Evolutionary conservation across 2,329 filamentous ascomycete species (phyloP).

Genomic region (Calonectria fujianensis): DNA sequence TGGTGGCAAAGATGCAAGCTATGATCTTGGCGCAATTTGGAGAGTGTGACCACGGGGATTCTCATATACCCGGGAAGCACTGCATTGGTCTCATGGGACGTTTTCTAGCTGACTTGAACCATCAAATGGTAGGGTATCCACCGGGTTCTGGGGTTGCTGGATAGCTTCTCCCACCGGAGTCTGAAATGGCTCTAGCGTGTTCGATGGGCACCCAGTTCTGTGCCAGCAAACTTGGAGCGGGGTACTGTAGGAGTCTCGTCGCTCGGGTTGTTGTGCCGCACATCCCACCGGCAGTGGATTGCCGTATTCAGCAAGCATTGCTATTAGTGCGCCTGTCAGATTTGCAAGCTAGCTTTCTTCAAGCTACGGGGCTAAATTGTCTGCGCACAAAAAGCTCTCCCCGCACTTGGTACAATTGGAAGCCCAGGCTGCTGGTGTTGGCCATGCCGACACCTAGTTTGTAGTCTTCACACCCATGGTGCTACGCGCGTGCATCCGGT

Average conservation of each 20-base stretch:
- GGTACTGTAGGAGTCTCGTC: background rate
- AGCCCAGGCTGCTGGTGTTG: background rate
- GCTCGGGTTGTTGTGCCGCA: background rate
- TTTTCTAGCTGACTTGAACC: slow-evolving; percentile 11
- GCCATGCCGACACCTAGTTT: background rate
- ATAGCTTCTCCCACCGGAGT: slow-evolving; percentile 18
- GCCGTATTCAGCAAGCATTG: background rate
- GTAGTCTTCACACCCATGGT: too few species aligned
- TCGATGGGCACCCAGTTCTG: background rate
- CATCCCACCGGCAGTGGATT: slow-evolving; percentile 17
- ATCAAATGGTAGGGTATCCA: background rate
- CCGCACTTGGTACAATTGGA: background rate
- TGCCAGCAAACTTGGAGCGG: background rate
- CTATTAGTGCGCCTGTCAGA: slow-evolving; percentile 23
- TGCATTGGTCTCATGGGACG: background rate
- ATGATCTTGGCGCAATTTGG: background rate
- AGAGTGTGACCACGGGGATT: background rate
- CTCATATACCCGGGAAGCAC: slow-evolving; percentile 5
- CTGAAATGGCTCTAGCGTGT: background rate
- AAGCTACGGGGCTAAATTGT: background rate
- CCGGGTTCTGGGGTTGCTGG: background rate
- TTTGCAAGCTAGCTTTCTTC: background rate
- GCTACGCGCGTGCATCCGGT: slow-evolving; percentile 16
- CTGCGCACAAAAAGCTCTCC: background rate
- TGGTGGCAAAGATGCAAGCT: background rate